Evolutionary conservation across 495 filamentous ascomycete genomes (phyloP), one percentile per base, ranked within the genome.

Genomic region (Beverwykella pulmonaria): DNA sequence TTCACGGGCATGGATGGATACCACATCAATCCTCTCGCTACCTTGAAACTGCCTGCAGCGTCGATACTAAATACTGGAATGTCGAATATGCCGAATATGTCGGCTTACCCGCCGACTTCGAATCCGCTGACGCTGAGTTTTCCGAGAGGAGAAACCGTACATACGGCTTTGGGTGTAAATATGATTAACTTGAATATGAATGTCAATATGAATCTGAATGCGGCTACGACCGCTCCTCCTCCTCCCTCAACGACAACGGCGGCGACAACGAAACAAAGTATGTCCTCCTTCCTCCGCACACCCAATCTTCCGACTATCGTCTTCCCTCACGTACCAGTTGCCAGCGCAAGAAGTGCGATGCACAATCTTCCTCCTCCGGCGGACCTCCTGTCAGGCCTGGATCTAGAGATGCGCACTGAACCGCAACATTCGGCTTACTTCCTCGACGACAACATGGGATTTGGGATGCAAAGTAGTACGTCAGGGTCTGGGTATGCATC

Each of bases 21-120:
- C 10, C 66, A 61, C 36, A 72, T 70, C 47, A 65, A 76, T 39
- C 69, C 74, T 2, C 62, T 71, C 9, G 69, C 53, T 10, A 69
- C 71, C 7, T 44, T 74, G 39, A 70, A 71, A 8, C 47, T 64
- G n/a, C 72, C 65, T 5, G 36, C 27, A 14, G 34, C 50, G 29
- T 29, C 58, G 1, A 59, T 39, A 19, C 29, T 25, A 53, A 44
- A 10, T 23, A 41, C 23, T 27, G 19, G 27, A n/a, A 9, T 41
- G 8, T 48, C 58, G n/a, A 20, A 19, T 22, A 9, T 41, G 8
- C 41, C 58, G n/a, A 20, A 29, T 0, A 23, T 50, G 30, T 19
- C 63, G 15, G 1, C 62, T 15, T 32, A 50, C 26, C 46, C 41
- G 8, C 17, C 30, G 20, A 53, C 46, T 1, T 46, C 54, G 23